Base-by-base conservation (phyloP, 371 early-diverging fungal species). In the Actinomortierella ambigua region DNA sequence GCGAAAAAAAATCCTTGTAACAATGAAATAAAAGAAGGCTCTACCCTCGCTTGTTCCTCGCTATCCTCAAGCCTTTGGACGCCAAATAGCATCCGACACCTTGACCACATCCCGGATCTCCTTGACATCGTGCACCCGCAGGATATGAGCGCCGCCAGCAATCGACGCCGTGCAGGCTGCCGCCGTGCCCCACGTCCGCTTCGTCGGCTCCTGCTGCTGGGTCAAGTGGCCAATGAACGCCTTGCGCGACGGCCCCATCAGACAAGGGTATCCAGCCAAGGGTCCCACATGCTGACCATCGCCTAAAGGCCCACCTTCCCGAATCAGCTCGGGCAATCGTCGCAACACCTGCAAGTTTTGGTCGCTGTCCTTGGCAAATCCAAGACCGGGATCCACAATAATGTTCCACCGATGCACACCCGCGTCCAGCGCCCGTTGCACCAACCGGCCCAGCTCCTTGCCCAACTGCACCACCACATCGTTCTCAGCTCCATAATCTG, bases 321-420 rank as follows among this genome's bases (percentile, higher is more conserved):
- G 63, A 3, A 83, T 88, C 68, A 93, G 77, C 47, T 89, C 89
- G 0, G 78, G 77, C 13, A 93, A 76, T 17, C 86, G 83, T 24
- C 91, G 87, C 55, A 98, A 66, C 17, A 98, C 75, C 68, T 93
- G 93, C 67, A 95, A 85, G 69, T 91, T 94, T 67, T 98, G 98
- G 0, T 83, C 85, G 17, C 81, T 80, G 2, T 90, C 88, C 82
- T 99, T 99, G 24, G 98, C 95, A 78, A 98, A 99, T 0, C 98
- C 99, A 50, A 99, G 81, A 15, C 99, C 99, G 2, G 99, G 99
- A 68, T 99, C 99, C 8, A 96, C 73, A 61, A 96, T 91, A 39
- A 99, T 92, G 75, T 97, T 97, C 97, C 98, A 99, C 13, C 97
- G 87, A 53, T 84, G 85, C 0, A 98, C 88, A 54, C 98, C 98